Percentiles rank a stretch among this genome's conserved stretches.
Conservation (phyloP, 192 early-diverging fungal genomes). For the Piromyces sp. region DNA sequence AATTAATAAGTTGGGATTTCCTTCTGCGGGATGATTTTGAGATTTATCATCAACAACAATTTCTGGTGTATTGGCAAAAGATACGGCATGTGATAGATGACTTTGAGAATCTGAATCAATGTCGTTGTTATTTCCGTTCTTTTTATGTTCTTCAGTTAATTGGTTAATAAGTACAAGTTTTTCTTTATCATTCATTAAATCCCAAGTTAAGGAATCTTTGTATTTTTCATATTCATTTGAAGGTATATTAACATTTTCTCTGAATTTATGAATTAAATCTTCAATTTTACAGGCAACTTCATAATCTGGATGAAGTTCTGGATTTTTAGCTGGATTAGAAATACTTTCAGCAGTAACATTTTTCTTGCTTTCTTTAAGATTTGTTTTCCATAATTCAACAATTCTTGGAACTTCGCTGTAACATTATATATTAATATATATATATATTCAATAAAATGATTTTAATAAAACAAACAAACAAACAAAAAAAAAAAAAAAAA, state of each 20-base stretch:
- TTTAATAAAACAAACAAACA: too few relatives aligned
- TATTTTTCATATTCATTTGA: background rate
- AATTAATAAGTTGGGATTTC: background rate
- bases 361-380: background rate
- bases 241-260: background rate
- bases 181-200: background rate
- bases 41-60: background rate
- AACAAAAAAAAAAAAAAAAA: too few relatives aligned
- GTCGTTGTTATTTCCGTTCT: background rate
- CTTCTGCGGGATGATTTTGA: background rate
- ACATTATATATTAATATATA: conserved; percentile 2
- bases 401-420: background rate
- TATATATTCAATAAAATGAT: background rate
- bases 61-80: background rate
- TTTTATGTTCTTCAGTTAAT: background rate
- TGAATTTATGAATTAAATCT: background rate
- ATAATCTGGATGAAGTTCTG: background rate
- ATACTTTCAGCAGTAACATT: background rate
- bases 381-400: background rate
- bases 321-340: background rate
- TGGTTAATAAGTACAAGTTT: background rate
- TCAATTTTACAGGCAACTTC: background rate
- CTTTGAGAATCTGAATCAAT: background rate
- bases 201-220: background rate
- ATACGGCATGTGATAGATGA: background rate